Percentiles rank a stretch among this genome's conserved stretches.
These are phyloP conservation scores for Cryphonectria radicalis DNA, from an alignment of 2,329 filamentous ascomycete genomes.

Conservation along the genomic window DNA sequence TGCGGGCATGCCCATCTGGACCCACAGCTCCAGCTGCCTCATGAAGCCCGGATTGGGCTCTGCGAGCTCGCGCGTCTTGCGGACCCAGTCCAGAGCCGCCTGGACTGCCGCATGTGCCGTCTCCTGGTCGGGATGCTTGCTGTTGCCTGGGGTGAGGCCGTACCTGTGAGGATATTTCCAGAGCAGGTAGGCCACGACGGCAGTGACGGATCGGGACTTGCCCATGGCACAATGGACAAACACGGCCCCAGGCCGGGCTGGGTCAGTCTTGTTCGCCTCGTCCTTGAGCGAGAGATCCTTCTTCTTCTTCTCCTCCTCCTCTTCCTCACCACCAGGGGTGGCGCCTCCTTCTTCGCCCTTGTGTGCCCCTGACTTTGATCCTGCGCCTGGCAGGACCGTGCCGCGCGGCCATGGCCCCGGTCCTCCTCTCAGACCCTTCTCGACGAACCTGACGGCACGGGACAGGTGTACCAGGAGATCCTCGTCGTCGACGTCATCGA, in stretches of 20 bases:
- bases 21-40: slow-evolving; percentile 84
- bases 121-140: slow-evolving; percentile 44
- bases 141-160: slow-evolving; percentile 48
- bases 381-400: slow-evolving; percentile 17
- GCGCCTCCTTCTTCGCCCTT: not conserved
- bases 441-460: slow-evolving; percentile 79
- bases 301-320: slow-evolving; percentile 1
- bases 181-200: slow-evolving; percentile 84
- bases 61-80: slow-evolving; percentile 72
- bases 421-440: slow-evolving; percentile 62
- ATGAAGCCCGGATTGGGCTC: slow-evolving; percentile 94
- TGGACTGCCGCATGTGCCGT: slow-evolving; percentile 53
- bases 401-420: slow-evolving; percentile 12
- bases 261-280: slow-evolving; percentile 25
- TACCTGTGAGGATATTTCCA: slow-evolving; percentile 64
- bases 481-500: slow-evolving; percentile 89
- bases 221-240: slow-evolving; percentile 85
- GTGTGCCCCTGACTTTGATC: not conserved
- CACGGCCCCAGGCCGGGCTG: slow-evolving; percentile 46
- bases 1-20: slow-evolving; percentile 80
- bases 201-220: slow-evolving; percentile 87
- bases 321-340: not conserved
- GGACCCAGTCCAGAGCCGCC: slow-evolving; percentile 71
- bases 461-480: slow-evolving; percentile 84
- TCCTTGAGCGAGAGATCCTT: slow-evolving; percentile 13